A percentile compares a stretch with the other conserved stretches of the same genome.
phyloP scores from a whole-genome alignment of 768 basidiomycete species.

The Auriscalpium vulgare region DNA sequence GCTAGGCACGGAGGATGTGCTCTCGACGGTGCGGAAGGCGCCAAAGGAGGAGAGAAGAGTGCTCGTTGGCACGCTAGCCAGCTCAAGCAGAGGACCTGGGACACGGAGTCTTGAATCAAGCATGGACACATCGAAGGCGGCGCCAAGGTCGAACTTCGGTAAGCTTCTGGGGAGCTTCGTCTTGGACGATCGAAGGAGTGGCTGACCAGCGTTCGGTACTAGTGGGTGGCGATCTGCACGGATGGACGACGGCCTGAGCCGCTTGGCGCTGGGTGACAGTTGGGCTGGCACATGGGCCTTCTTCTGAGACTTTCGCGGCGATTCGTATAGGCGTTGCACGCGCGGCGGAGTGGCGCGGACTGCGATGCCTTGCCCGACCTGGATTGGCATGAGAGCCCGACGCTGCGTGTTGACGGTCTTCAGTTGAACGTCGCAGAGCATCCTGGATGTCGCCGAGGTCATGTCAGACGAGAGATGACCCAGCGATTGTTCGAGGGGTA shows the following conservation, averaged over 20 bases:
- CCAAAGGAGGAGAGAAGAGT: too few species aligned
- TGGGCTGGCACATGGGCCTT: neutral
- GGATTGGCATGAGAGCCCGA: neutral
- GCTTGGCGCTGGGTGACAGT: neutral
- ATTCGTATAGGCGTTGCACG: neutral
- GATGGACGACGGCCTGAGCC: neutral
- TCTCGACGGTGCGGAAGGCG: too few species aligned
- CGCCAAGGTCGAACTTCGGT: too few species aligned
- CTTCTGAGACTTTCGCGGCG: neutral
- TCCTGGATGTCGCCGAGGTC: neutral
- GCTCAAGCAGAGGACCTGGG: too few species aligned
- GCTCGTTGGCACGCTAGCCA: too few species aligned
- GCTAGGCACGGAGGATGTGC: too few species aligned
- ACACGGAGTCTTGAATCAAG: too few species aligned
- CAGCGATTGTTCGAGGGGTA: neutral
- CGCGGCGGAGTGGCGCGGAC: neutral
- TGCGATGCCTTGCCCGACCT: neutral
- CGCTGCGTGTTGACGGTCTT: neutral
- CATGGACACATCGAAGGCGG: too few species aligned
- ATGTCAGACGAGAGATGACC: neutral
- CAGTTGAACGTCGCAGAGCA: neutral
- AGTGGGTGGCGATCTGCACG: neutral
- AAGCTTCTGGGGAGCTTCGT: neutral
- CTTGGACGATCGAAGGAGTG: neutral
- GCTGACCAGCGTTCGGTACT: neutral